phyloP scores from a whole-genome alignment of 2,329 filamentous ascomycete genomes.

The Aspergillus ochraceoroseus region DNA sequence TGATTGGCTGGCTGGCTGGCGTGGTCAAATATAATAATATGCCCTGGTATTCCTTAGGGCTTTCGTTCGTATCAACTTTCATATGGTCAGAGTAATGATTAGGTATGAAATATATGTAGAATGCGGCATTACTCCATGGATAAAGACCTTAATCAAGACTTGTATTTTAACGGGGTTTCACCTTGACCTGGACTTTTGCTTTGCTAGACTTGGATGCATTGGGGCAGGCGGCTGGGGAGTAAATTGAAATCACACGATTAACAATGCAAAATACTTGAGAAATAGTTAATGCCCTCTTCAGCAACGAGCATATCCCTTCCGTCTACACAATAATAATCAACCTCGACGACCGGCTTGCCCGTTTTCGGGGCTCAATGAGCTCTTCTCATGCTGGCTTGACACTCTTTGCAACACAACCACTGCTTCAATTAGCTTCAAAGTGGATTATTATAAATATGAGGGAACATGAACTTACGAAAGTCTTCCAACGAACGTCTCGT shows the following conservation, averaged over 20 bases:
- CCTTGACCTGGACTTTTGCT: too few relatives aligned
- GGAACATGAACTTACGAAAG: slow-evolving; percentile 63
- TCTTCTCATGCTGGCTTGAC: slow-evolving; percentile 88
- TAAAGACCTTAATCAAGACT: too few relatives aligned
- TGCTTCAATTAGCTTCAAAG: slow-evolving; percentile 50
- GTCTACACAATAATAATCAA: background rate
- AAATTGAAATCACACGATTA: background rate
- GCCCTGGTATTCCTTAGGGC: too few relatives aligned
- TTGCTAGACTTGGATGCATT: too few relatives aligned
- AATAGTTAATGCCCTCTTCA: background rate
- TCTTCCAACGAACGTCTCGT: slow-evolving; percentile 78
- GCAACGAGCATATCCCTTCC: background rate
- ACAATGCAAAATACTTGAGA: slow-evolving; percentile 6
- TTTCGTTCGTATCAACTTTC: too few relatives aligned
- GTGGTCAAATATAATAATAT: too few relatives aligned
- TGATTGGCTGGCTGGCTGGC: too few relatives aligned
- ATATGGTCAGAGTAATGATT: too few relatives aligned
- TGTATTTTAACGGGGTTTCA: too few relatives aligned
- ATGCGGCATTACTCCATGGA: too few relatives aligned
- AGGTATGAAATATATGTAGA: too few relatives aligned
- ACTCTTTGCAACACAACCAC: slow-evolving; percentile 86
- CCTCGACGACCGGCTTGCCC: background rate
- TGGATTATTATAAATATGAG: slow-evolving; percentile 4
- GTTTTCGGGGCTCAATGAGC: slow-evolving; percentile 11
- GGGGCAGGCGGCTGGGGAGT: background rate